Evolutionary conservation across 257 asterid species (phyloP), one percentile per base, ranked within the genome.

Genomic region (Nicotiana paniculata): DNA sequence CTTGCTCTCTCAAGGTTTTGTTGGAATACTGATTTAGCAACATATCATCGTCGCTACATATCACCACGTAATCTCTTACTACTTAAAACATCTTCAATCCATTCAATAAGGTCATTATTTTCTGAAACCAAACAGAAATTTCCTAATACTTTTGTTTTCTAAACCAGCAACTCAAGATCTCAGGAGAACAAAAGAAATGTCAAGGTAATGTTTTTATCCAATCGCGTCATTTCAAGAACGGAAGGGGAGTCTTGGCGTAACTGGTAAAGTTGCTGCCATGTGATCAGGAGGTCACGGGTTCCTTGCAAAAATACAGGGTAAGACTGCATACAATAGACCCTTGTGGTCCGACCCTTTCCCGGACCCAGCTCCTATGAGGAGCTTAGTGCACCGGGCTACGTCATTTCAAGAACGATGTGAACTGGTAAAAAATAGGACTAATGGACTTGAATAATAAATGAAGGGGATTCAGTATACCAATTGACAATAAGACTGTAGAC

Each of bases 11-110:
- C 85, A 54, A 84, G 86, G 55, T 84, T 88, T 74, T 80, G 84
- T 81, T 85, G 88, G 89, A 84, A 26, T 84, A 62, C 93, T 39
- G 84, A 78, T 35, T 86, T 88, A 80, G 79, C 90, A 2, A 88
- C 88, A 85, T 79, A 81, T 83, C 79, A 87, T 79, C 74, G 80
- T 84, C 97, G 93, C 12, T 93, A 92, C 64, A 83, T 86, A 58
- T 86, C 83, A 12, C 91, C 86, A 0, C 86, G 96, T 91, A 91
- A 84, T 6, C 51, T 4, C 68, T 24, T 77, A 65, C 26, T 7
- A 18, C 21, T 13, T 53, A 2, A 5, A 37, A 35, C 11, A 32
- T 54, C 37, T 79, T 58, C 5, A 55, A 30, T 78, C 46, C 15
- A 21, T 74, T 59, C 10, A 12, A 28, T 70, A 35, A 32, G n/a